phyloP scores from a whole-genome alignment of 2,329 filamentous ascomycete species.

The Penicillium sp. region DNA sequence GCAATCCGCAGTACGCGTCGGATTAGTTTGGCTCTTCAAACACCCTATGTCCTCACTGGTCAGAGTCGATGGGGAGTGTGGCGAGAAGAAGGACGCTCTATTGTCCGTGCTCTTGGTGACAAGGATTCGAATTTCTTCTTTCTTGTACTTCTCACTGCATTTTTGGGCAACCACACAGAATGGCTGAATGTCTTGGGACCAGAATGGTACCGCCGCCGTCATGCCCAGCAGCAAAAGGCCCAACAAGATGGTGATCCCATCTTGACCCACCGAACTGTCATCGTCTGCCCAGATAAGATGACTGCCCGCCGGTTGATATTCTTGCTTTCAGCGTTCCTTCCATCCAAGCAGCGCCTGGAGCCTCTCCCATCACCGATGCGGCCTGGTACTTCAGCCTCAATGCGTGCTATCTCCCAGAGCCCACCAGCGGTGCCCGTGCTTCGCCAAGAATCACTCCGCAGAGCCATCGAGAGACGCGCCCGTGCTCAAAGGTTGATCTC shows the following conservation, averaged over 20 bases:
- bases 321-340: constrained; percentile 59
- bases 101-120: constrained; percentile 56
- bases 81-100: constrained; percentile 61
- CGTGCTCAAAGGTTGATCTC: constrained; percentile 47
- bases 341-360: constrained; percentile 48
- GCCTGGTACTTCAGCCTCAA: constrained; percentile 47
- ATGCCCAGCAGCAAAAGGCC: constrained; percentile 53
- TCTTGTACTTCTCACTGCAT: constrained; percentile 60
- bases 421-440: constrained; percentile 53
- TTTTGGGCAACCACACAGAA: constrained; percentile 61
- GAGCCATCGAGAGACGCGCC: constrained; percentile 55
- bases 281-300: constrained; percentile 61
- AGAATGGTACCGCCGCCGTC: constrained; percentile 55
- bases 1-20: constrained; percentile 51
- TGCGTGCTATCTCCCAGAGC: constrained; percentile 55
- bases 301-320: constrained; percentile 60
- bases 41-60: constrained; percentile 58
- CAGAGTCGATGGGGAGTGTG: constrained; percentile 62
- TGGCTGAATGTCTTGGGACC: constrained; percentile 60
- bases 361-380: constrained; percentile 41
- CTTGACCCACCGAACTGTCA: constrained; percentile 57
- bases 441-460: constrained; percentile 55
- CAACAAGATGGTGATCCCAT: constrained; percentile 50
- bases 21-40: constrained; percentile 57
- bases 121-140: constrained; percentile 63